phyloP scores from a whole-genome alignment of 169 alveolate genomes.

The Plasmodium billcollinsi region DNA sequence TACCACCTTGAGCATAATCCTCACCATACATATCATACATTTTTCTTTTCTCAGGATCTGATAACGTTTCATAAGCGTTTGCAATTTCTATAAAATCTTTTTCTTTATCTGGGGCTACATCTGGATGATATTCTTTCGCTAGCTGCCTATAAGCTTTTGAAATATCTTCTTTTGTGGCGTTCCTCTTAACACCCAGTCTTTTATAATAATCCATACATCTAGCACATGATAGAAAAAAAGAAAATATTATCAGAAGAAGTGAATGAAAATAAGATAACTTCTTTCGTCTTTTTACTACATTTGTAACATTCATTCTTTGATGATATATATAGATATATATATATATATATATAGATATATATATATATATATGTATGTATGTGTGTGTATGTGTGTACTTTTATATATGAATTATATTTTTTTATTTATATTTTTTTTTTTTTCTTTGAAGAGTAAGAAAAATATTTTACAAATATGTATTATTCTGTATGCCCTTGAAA shows the following conservation, averaged over 20 bases:
- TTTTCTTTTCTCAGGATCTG: conserved; percentile 92
- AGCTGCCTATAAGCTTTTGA: conserved; percentile 94
- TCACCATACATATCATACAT: conserved; percentile 95
- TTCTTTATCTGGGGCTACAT: conserved; percentile 91
- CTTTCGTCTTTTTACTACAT: conserved; percentile 43
- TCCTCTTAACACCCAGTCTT: conserved; percentile 89
- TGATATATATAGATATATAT: conserved; percentile 1
- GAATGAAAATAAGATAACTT: conserved; percentile 29
- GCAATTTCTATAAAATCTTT: conserved; percentile 92
- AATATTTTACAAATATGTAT: too few relatives aligned
- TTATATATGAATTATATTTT: too few relatives aligned
- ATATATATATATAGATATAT: background rate
- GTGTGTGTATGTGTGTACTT: too few relatives aligned
- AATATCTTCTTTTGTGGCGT: conserved; percentile 91
- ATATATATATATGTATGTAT: background rate
- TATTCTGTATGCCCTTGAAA: too few relatives aligned
- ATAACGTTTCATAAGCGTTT: conserved; percentile 95
- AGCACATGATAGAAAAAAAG: conserved; percentile 50
- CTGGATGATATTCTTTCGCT: conserved; percentile 94
- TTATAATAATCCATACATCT: conserved; percentile 88
- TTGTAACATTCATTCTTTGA: conserved; percentile 27
- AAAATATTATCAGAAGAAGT: conserved; percentile 30
- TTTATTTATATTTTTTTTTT: too few relatives aligned
- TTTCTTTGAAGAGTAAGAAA: too few relatives aligned
- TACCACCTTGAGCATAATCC: conserved; percentile 90